A percentile compares a stretch with the other conserved stretches of the same genome.
Conservation (phyloP, 2,329 filamentous ascomycete species). For the Shiraia sp. region DNA sequence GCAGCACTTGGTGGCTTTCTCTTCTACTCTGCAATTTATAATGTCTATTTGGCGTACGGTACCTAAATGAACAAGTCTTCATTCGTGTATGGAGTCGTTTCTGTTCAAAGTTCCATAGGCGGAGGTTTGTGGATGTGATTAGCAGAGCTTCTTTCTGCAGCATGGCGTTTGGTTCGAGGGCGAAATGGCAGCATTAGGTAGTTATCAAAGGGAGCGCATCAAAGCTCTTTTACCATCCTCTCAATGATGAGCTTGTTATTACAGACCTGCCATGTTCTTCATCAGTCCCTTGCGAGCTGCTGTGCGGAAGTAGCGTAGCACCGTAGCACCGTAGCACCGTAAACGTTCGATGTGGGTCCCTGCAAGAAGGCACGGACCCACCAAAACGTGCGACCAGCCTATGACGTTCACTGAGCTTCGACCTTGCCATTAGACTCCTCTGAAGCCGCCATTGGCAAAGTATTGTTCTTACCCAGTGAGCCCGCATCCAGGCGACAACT, state of each 20-base stretch:
- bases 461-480: no score
- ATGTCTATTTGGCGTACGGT: constrained; percentile 21
- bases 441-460: constrained; percentile 8
- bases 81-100: neutral
- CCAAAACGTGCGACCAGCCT: no score
- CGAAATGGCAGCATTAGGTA: neutral
- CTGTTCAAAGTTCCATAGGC: neutral
- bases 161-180: constrained; percentile 1
- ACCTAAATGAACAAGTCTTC: neutral
- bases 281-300: no score
- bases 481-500: no score
- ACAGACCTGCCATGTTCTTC: no score
- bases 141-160: constrained; percentile 5
- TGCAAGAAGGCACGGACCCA: no score
- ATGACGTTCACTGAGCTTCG: no score
- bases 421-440: no score
- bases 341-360: no score
- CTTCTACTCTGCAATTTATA: constrained; percentile 17
- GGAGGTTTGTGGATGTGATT: constrained; percentile 1
- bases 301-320: no score
- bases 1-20: constrained; percentile 1
- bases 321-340: no score
- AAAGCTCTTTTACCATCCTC: neutral
- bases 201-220: neutral
- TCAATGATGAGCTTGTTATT: no score